Conservation (phyloP, 495 filamentous ascomycete species). For the Thermothielavioides terrestris region DNA sequence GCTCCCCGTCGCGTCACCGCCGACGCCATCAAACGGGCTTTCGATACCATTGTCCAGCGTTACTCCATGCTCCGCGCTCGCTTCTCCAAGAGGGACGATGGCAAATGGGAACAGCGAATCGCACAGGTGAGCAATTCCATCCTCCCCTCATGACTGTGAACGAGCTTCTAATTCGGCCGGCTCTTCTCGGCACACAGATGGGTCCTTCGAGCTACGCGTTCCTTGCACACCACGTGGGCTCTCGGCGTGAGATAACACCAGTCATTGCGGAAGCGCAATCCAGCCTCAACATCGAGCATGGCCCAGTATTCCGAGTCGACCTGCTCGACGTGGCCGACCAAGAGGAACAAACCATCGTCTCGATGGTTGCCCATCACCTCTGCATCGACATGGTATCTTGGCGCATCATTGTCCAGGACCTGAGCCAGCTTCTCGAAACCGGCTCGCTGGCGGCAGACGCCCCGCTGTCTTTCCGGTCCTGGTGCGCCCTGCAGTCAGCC, state of each 20-base stretch:
- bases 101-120: slow-evolving; percentile 20
- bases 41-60: slow-evolving; percentile 41
- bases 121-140: slow-evolving; percentile 4
- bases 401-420: slow-evolving; percentile 50
- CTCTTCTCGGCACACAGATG: too few relatives aligned
- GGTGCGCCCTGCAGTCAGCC: slow-evolving; percentile 38
- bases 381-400: slow-evolving; percentile 55
- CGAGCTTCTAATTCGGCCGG: too few relatives aligned
- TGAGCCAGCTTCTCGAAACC: slow-evolving; percentile 43
- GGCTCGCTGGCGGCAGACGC: slow-evolving; percentile 10
- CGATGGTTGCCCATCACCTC: slow-evolving; percentile 49
- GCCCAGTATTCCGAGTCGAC: slow-evolving; percentile 36
- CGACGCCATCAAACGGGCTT: slow-evolving; percentile 30
- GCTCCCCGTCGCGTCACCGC: slow-evolving; percentile 33
- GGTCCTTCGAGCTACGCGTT: slow-evolving; percentile 12
- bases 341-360: slow-evolving; percentile 31
- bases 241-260: slow-evolving; percentile 3
- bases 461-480: slow-evolving; percentile 44
- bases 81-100: slow-evolving; percentile 26
- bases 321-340: slow-evolving; percentile 32
- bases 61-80: slow-evolving; percentile 56
- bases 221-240: slow-evolving; percentile 10
- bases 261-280: slow-evolving; percentile 13
- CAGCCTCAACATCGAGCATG: slow-evolving; percentile 18
- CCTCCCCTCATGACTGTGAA: background rate